Percentiles rank a stretch among this genome's conserved stretches.
Conservation (phyloP, 345 rosid species). For the Syzygium oleosum region DNA sequence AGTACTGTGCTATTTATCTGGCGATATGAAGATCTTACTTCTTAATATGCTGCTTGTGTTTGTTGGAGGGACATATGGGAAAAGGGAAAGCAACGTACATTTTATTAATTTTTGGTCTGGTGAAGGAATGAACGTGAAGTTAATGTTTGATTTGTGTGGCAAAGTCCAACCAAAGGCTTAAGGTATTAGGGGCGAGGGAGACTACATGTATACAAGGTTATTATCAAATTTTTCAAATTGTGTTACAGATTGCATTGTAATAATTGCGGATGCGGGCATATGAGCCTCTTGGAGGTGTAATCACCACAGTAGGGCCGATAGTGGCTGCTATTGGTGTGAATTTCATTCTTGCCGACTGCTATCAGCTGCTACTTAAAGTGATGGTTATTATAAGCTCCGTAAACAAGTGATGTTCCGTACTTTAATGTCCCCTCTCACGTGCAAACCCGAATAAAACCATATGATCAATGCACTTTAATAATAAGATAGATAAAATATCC, state of each 20-base stretch:
- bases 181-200: not conserved
- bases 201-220: no score
- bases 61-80: not conserved
- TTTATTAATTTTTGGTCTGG: not conserved
- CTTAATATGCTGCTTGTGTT: not conserved
- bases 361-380: not conserved
- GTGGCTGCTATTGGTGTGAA: fast-evolving
- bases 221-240: not conserved
- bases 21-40: not conserved
- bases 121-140: not conserved
- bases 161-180: not conserved
- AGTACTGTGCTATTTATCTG: not conserved
- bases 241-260: not conserved
- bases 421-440: not conserved
- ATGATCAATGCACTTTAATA: not conserved
- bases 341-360: not conserved
- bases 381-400: fast-evolving
- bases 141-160: not conserved
- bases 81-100: not conserved
- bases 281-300: fast-evolving
- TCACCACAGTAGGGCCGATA: not conserved
- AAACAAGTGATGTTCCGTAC: not conserved
- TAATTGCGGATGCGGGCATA: not conserved
- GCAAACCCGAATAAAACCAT: fast-evolving
- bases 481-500: not conserved